Conservation (phyloP, 768 basidiomycete genomes). For the Tephrocybe sp. region DNA sequence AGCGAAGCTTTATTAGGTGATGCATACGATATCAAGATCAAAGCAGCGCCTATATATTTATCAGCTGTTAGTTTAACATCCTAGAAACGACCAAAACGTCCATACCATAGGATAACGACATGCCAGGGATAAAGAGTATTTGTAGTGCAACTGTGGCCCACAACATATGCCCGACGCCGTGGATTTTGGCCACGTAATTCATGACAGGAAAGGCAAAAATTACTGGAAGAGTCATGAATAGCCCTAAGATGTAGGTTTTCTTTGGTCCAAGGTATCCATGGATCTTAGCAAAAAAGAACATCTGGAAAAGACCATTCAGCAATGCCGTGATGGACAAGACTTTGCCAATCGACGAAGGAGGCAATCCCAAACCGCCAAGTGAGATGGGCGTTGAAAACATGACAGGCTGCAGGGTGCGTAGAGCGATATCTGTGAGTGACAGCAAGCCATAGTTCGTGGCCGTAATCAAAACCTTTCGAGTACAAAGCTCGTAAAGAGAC, state of each 20-base stretch:
- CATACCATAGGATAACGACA: constrained; percentile 38
- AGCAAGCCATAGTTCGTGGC: constrained; percentile 64
- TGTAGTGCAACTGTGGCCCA: constrained; percentile 54
- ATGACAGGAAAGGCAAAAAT: constrained; percentile 62
- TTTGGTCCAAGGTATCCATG: constrained; percentile 64
- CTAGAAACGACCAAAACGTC: background rate
- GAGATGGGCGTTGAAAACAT: constrained; percentile 71
- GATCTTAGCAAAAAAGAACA: constrained; percentile 66
- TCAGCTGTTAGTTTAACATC: background rate
- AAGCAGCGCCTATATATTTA: constrained; percentile 52
- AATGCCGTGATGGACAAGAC: constrained; percentile 62
- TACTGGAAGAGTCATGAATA: constrained; percentile 48
- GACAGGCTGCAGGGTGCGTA: constrained; percentile 65
- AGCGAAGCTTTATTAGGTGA: constrained; percentile 66
- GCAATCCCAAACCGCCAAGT: constrained; percentile 69
- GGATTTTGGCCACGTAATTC: constrained; percentile 49
- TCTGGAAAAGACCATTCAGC: constrained; percentile 62
- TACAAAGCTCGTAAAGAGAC: constrained; percentile 49
- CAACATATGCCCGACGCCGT: constrained; percentile 45
- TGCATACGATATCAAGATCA: constrained; percentile 66
- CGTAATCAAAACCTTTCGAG: constrained; percentile 54
- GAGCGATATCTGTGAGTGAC: constrained; percentile 65
- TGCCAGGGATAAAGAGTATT: constrained; percentile 44
- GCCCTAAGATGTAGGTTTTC: constrained; percentile 51
- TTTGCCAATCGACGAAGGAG: constrained; percentile 63